Conservation (phyloP, 2,329 filamentous ascomycete genomes). For the Aspergillus hortae region DNA sequence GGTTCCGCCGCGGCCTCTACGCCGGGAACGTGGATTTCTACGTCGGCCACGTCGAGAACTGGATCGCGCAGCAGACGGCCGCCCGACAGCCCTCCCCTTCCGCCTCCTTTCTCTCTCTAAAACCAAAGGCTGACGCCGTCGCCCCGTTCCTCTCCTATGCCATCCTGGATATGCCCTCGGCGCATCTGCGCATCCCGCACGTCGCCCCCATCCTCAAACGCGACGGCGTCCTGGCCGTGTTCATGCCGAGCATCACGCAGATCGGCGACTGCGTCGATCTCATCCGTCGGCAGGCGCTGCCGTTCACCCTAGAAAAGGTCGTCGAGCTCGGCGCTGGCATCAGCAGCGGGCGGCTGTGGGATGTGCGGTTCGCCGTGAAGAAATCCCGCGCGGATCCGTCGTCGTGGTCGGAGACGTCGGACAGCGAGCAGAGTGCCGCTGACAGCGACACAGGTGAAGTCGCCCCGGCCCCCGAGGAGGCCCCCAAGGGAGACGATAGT, state of each 20-base stretch:
- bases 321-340: slow-evolving; percentile 46
- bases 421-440: neutral
- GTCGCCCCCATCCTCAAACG: slow-evolving; percentile 54
- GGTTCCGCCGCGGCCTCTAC: slow-evolving; percentile 70
- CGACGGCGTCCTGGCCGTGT: slow-evolving; percentile 65
- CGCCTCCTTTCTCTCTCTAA: slow-evolving; percentile 16
- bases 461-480: too few relatives aligned
- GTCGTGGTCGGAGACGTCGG: slow-evolving; percentile 22
- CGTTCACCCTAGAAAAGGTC: slow-evolving; percentile 47
- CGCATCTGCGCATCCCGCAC: slow-evolving; percentile 49
- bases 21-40: slow-evolving; percentile 70
- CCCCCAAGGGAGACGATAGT: slow-evolving; percentile 26
- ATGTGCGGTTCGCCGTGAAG: slow-evolving; percentile 41
- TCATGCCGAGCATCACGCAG: slow-evolving; percentile 75
- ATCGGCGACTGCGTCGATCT: slow-evolving; percentile 61
- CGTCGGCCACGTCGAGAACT: slow-evolving; percentile 61
- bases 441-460: too few relatives aligned
- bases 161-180: slow-evolving; percentile 69
- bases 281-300: slow-evolving; percentile 53
- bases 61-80: slow-evolving; percentile 53
- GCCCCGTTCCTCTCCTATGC: slow-evolving; percentile 67
- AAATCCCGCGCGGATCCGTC: slow-evolving; percentile 34
- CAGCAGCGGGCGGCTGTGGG: slow-evolving; percentile 47
- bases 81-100: slow-evolving; percentile 27
- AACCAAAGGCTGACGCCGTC: slow-evolving; percentile 14